Evolutionary conservation across 192 early-diverging fungal species (phyloP).

Genomic region (Dispira parvispora): DNA sequence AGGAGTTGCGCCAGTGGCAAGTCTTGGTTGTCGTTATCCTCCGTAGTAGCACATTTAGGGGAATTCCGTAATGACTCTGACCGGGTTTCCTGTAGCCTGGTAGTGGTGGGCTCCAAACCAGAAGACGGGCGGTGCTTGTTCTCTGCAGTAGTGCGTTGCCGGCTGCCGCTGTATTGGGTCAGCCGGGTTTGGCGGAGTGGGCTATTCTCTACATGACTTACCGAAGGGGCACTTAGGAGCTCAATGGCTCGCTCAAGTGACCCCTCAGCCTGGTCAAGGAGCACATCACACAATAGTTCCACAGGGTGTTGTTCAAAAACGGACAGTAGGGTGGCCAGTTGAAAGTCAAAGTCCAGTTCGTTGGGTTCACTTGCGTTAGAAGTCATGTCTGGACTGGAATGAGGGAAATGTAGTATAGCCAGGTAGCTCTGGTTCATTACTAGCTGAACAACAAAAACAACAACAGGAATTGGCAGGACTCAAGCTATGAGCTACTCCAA

Average conservation of each 20-base stretch:
- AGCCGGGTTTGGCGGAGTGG: slow-evolving; percentile 1
- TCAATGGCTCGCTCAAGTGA: background rate
- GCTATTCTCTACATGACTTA: background rate
- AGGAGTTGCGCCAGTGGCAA: background rate
- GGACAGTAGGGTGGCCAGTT: background rate
- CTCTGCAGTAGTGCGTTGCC: background rate
- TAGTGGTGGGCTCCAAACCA: too few relatives aligned
- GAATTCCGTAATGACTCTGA: background rate
- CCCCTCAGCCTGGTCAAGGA: background rate
- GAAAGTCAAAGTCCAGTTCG: background rate
- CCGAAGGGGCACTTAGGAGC: background rate
- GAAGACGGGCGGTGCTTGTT: background rate
- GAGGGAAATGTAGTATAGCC: too few relatives aligned
- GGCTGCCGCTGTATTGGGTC: background rate
- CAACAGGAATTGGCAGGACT: too few relatives aligned
- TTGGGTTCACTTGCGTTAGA: too few relatives aligned
- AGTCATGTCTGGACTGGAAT: too few relatives aligned
- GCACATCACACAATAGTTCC: background rate
- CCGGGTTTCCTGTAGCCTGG: background rate
- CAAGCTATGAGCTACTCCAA: too few relatives aligned
- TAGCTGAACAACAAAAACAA: too few relatives aligned
- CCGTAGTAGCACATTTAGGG: background rate
- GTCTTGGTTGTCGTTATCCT: background rate
- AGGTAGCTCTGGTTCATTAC: too few relatives aligned
- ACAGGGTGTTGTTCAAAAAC: slow-evolving; percentile 1